Base-by-base conservation (phyloP, 2,329 filamentous ascomycete species). In the Penicillium brasilianum region DNA sequence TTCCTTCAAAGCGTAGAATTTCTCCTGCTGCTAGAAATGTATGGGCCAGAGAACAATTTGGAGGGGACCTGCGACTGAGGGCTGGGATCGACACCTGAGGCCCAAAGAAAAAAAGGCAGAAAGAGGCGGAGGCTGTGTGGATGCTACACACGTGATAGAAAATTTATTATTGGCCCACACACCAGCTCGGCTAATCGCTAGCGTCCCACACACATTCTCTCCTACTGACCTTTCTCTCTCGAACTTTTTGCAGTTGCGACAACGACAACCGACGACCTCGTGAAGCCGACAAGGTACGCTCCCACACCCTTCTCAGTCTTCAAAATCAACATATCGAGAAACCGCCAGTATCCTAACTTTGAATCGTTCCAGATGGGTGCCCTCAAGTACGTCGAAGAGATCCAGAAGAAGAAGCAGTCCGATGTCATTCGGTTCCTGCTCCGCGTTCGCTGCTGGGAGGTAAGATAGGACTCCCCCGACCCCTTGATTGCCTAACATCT, bases 391-490 rank as follows among this genome's bases (percentile, higher is more conserved):
- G 92, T 99, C 86, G 96, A 99, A 90, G 95, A 99, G 89, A 91
- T 99, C 87, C 93, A 97, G 85, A 98, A 99, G 93, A 97, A 97
- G 92, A 99, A 99, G 93, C 95, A 99, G 90, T 97, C 92, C 83
- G 95, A 99, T 89, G 91, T 99, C 81, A 92, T 98, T 87, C 93
- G 93, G 87, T 99, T 99, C 89, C 90, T 99, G 86, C 92, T 97
- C 84, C 94, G 93, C 83, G 93, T 97, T 81, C 93, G 95, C 86
- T 99, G 95, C 93, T 99, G 95, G 95, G 95, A 99, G 92, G 94
- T 83, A 80, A 82, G 80, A 78, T 68, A 70, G 51, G 75, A 70
- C 58, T 64, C 72, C 71, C 70, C 71, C 66, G 69, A 68, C 8
- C 65, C 66, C 69, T 71, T 74, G 71, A 74, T 70, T 62, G 66